Evolutionary conservation across 2,329 filamentous ascomycete species (phyloP).

Genomic region (Apiospora pterosperma): DNA sequence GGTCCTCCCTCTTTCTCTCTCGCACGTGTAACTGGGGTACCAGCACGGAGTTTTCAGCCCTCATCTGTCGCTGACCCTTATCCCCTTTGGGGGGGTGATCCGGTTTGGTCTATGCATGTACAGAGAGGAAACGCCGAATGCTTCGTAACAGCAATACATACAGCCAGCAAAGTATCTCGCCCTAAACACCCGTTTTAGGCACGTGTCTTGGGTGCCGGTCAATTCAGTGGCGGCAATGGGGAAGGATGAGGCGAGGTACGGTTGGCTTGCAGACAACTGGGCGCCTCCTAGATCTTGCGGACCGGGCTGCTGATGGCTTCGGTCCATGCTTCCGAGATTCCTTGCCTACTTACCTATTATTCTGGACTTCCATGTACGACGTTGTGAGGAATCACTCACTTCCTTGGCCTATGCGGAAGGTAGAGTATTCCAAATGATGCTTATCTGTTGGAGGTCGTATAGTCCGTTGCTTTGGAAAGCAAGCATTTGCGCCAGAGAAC

Average conservation of each 20-base stretch:
- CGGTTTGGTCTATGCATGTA: not conserved
- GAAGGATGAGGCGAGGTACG: not conserved
- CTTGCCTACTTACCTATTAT: not conserved
- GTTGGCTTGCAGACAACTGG: not conserved
- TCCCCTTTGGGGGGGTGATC: not conserved
- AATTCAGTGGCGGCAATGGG: not conserved
- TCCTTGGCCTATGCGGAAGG: not conserved
- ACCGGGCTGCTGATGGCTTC: slow-evolving; percentile 1
- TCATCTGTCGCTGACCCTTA: not conserved
- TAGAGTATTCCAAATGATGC: not conserved
- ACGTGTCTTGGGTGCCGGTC: not conserved
- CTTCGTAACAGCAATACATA: not conserved
- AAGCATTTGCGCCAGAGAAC: not conserved
- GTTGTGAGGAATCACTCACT: not conserved
- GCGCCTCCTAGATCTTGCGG: not conserved
- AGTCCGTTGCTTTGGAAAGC: not conserved
- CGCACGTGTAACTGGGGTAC: not conserved
- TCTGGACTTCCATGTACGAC: not conserved
- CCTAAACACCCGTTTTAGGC: not conserved
- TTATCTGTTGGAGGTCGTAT: not conserved
- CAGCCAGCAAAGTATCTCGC: not conserved
- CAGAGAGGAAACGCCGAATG: not conserved
- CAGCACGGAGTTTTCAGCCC: not conserved
- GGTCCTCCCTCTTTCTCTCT: not conserved
- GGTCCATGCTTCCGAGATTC: not conserved